These are phyloP conservation scores for Cryptococcus maquisensis DNA, from an alignment of 1,284 basidiomycete species.

Conservation along the genomic window DNA sequence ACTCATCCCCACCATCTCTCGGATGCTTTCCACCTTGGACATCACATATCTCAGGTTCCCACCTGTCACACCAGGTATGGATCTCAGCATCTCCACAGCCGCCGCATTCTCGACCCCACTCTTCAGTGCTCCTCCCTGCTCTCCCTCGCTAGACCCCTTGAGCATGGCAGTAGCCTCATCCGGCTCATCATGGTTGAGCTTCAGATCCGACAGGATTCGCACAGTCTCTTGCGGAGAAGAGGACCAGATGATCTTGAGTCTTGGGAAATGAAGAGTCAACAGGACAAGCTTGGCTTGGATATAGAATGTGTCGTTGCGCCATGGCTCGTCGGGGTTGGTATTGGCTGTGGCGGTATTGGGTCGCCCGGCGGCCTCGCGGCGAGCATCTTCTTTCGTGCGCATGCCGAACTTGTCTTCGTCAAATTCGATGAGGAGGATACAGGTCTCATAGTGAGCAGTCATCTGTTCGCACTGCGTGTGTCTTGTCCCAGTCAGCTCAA, in stretches of 20 bases:
- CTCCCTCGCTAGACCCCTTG: slow-evolving; percentile 58
- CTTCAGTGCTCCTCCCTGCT: slow-evolving; percentile 10
- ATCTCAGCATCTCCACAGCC: slow-evolving; percentile 49
- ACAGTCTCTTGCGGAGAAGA: slow-evolving; percentile 89
- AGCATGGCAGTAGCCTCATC: slow-evolving; percentile 69
- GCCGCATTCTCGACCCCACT: slow-evolving; percentile 37
- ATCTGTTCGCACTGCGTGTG: slow-evolving; percentile 97
- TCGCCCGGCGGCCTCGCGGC: slow-evolving; percentile 53
- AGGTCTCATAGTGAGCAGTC: slow-evolving; percentile 92
- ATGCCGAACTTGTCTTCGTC: slow-evolving; percentile 96
- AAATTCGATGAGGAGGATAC: slow-evolving; percentile 94
- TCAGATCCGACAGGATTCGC: slow-evolving; percentile 89
- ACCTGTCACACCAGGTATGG: slow-evolving; percentile 63
- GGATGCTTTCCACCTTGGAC: slow-evolving; percentile 69
- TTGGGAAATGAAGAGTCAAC: slow-evolving; percentile 75
- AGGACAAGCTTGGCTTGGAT: slow-evolving; percentile 88
- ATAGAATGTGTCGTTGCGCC: slow-evolving; percentile 48
- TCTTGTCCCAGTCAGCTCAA: slow-evolving; percentile 49
- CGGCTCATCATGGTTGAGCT: slow-evolving; percentile 76
- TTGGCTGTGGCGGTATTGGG: neutral
- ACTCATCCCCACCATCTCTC: slow-evolving; percentile 68
- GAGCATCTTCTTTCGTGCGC: slow-evolving; percentile 52
- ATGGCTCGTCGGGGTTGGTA: slow-evolving; percentile 13
- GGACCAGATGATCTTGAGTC: slow-evolving; percentile 92
- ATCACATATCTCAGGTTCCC: slow-evolving; percentile 85